A percentile compares a stretch with the other conserved stretches of the same genome.
Evolutionary conservation across 306 rosid genomes (phyloP).

Genomic region (Vigna trinervia): DNA sequence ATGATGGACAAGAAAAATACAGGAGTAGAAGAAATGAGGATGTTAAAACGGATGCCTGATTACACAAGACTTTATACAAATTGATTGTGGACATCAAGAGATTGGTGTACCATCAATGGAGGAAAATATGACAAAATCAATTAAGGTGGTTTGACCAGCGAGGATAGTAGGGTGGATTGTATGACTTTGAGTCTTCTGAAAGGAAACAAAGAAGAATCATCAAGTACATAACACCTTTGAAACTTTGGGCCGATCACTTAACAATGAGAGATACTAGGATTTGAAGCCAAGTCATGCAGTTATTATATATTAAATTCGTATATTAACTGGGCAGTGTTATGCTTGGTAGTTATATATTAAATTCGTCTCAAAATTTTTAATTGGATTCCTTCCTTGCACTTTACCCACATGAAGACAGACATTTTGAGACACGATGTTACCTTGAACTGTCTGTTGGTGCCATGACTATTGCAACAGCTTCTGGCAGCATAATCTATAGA

Average conservation of each 20-base stretch:
- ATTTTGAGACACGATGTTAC: slow-evolving; percentile 54
- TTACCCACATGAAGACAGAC: slow-evolving; percentile 32
- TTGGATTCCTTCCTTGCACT: slow-evolving; percentile 26
- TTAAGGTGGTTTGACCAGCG: background rate
- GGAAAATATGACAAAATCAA: background rate
- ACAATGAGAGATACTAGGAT: slow-evolving; percentile 11
- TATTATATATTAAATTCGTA: slow-evolving; percentile 20
- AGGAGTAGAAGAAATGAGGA: background rate
- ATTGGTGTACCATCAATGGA: background rate
- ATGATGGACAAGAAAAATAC: background rate
- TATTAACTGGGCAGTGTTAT: background rate
- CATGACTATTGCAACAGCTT: slow-evolving; percentile 98
- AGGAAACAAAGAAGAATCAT: background rate
- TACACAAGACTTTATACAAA: background rate
- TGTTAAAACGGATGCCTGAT: background rate
- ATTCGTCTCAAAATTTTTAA: slow-evolving; percentile 11
- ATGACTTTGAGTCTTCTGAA: background rate
- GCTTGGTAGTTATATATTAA: slow-evolving; percentile 20
- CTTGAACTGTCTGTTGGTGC: slow-evolving; percentile 85
- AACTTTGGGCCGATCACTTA: background rate
- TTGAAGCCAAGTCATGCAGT: slow-evolving; percentile 20
- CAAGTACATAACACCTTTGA: background rate
- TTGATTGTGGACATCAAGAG: background rate
- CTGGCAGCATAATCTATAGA: slow-evolving; percentile 93
- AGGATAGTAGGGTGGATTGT: background rate